A percentile compares a stretch with the other conserved stretches of the same genome.
These are phyloP conservation scores for Eucalyptus victrix DNA, from an alignment of 345 rosid genomes.

Conservation along the genomic window DNA sequence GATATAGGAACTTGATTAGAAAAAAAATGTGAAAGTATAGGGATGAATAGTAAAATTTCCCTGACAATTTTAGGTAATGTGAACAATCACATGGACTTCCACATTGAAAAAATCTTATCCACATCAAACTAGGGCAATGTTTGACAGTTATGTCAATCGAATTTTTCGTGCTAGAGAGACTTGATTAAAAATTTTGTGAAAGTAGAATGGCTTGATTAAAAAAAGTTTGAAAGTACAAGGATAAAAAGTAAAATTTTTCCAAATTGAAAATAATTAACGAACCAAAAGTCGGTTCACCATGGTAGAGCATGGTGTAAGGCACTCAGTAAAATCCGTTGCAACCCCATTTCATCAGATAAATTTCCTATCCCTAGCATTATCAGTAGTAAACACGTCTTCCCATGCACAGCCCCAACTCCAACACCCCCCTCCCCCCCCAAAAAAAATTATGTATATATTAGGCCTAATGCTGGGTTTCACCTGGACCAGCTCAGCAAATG, in stretches of 20 bases:
- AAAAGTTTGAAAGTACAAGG: neutral
- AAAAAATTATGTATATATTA: neutral
- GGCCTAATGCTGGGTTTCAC: neutral
- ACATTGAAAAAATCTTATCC: neutral
- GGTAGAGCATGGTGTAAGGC: neutral
- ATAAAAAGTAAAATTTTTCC: neutral
- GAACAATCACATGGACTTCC: neutral
- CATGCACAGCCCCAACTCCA: neutral
- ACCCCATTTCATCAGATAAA: neutral
- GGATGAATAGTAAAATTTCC: neutral
- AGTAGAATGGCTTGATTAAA: neutral
- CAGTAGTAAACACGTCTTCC: neutral
- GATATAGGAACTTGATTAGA: fast-evolving
- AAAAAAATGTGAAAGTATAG: neutral
- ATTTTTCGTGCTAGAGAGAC: neutral
- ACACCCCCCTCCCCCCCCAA: too few relatives aligned
- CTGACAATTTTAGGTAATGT: neutral
- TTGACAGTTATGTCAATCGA: neutral
- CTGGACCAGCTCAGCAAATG: neutral
- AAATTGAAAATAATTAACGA: neutral
- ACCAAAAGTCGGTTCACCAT: neutral
- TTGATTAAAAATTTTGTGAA: neutral
- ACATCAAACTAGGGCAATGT: fast-evolving
- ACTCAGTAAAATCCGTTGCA: neutral
- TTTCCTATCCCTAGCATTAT: neutral